Evolutionary conservation across 1,284 basidiomycete species (phyloP), one percentile per base, ranked within the genome.

Genomic region (Inonotus obliquus): DNA sequence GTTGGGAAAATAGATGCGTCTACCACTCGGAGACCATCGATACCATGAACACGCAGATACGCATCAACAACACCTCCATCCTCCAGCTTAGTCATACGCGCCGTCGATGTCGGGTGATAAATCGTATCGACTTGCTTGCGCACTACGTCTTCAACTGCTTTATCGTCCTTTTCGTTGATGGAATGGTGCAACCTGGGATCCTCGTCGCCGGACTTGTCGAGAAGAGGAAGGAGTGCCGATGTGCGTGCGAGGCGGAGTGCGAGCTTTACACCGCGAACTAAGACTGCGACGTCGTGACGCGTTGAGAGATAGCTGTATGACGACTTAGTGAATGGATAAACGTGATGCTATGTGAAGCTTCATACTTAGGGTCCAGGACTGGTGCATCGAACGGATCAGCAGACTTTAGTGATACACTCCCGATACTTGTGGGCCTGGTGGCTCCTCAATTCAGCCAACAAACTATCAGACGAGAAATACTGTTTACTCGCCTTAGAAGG

Each of bases 91-190:
- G 80, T 66, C 78, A 82, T 81, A 9, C 79, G 71, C 61, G 74
- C 76, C n/a, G 77, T 80, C 4, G 74, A 74, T 4, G 72, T 70
- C 1, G 80, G 81, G 63, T 83, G 81, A 67, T 75, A 83, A 75
- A 79, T 69, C 70, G 78, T 78, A n/a, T 68, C 67, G 4, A 69
- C 67, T 21, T 60, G 59, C 27, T 57, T 39, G 13, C 60, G 59
- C 9, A 64, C 48, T 17, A 54, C 44, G 2, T 37, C 32, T 32
- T 64, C 60, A 19, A 64, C 19, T 6, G 25, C 45, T 13, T 54
- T 19, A 32, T 52, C 44, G 23, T 23, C 35, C 7, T 29, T 21
- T 35, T 23, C 41, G 47, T 39, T 27, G n/a, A 54, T 19, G 17
- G 45, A 39, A 48, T 63, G 47, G 44, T 63, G 59, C 14, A 63